phyloP scores from a whole-genome alignment of 148 eudicot genomes.

The Camellia japonica region DNA sequence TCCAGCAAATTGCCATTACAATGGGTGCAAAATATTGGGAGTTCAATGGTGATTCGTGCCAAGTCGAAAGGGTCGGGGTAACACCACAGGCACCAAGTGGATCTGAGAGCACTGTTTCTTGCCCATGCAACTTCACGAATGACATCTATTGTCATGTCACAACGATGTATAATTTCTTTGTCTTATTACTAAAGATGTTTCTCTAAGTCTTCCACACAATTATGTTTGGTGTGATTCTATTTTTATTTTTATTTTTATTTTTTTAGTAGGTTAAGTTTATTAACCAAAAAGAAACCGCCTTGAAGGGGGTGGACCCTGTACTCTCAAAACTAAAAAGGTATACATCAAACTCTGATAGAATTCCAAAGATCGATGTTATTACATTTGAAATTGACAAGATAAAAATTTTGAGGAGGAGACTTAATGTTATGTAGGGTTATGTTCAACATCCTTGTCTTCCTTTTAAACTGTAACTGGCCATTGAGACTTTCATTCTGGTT shows the following conservation, averaged over 20 bases:
- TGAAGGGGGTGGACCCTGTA: too few relatives aligned
- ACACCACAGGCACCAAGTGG: slow-evolving; percentile 27
- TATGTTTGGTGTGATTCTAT: neutral
- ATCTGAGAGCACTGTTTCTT: slow-evolving; percentile 34
- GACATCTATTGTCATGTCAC: slow-evolving; percentile 52
- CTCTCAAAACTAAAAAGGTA: too few relatives aligned
- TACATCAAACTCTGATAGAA: too few relatives aligned
- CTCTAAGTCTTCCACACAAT: neutral
- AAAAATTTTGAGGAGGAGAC: too few relatives aligned
- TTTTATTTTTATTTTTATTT: neutral
- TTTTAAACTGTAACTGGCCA: neutral
- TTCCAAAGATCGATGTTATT: too few relatives aligned
- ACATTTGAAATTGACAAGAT: too few relatives aligned
- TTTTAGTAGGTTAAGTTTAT: too few relatives aligned
- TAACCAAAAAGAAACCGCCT: too few relatives aligned
- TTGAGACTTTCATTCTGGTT: neutral
- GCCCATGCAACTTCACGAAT: slow-evolving; percentile 48
- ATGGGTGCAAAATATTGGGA: slow-evolving; percentile 60
- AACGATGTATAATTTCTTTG: slow-evolving; percentile 38
- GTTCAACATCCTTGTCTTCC: neutral
- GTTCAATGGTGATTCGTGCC: slow-evolving; percentile 44
- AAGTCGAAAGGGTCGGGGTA: slow-evolving; percentile 37
- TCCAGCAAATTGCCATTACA: slow-evolving; percentile 39
- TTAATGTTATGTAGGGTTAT: neutral
- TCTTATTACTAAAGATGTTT: slow-evolving; percentile 6